phyloP scores from a whole-genome alignment of 345 rosid genomes.

The Salix caprea region DNA sequence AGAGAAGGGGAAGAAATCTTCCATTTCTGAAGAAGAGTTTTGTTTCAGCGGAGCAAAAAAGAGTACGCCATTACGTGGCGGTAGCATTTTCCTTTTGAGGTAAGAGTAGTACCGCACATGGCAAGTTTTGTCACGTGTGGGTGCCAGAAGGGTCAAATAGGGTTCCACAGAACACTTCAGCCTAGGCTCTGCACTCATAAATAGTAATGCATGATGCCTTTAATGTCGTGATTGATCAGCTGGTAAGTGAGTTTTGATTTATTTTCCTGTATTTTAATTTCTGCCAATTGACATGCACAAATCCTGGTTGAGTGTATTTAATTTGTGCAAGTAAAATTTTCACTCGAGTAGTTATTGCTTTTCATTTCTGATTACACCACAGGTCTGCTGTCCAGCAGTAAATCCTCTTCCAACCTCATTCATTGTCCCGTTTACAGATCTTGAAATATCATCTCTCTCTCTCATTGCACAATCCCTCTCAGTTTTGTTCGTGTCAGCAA shows the following conservation, averaged over 20 bases:
- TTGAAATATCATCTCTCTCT: conserved; percentile 5
- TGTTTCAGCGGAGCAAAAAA: no score
- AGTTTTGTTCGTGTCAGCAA: conserved; percentile 1
- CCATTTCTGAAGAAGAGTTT: neutral
- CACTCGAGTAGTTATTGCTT: conserved; percentile 1
- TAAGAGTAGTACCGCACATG: neutral
- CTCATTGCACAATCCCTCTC: conserved; percentile 9
- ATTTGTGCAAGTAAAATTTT: neutral
- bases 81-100: no score
- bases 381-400: conserved; percentile 7
- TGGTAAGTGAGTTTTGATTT: neutral
- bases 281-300: conserved; percentile 23
- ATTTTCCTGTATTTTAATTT: neutral
- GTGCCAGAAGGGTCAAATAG: neutral
- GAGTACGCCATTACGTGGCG: no score
- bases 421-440: conserved; percentile 17
- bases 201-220: neutral
- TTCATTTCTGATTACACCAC: neutral
- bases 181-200: neutral
- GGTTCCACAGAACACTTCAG: neutral
- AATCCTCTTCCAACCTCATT: conserved; percentile 5
- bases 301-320: neutral
- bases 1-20: no score
- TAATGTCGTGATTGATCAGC: neutral
- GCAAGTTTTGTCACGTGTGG: neutral